Evolutionary conservation across 2,329 filamentous ascomycete genomes (phyloP), one percentile per base, ranked within the genome.

Genomic region (Neonectria magnoliae): DNA sequence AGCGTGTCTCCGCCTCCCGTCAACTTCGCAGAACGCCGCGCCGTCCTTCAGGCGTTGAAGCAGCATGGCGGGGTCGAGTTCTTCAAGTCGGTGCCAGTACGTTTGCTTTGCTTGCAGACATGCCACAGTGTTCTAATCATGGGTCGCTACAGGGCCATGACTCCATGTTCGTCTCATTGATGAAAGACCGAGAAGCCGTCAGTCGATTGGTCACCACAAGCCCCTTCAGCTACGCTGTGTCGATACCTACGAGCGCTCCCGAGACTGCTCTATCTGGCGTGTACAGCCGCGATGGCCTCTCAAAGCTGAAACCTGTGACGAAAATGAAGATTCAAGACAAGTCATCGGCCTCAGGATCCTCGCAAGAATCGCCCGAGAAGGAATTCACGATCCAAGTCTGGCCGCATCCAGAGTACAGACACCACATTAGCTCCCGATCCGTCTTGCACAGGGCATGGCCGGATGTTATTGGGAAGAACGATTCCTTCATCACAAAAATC

Each of bases 21-120:
- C n/a, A 84, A 68, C 51, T 83, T 89, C 68, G 79, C 81, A 31
- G 85, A 89, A 76, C 83, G 87, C 7, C 84, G 86, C 25, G 85
- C 85, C 8, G 80, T 89, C 20, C 77, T 89, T 36, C 82, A 83
- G 47, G 80, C 83, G 29, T 77, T 89, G 22, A 81, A 87, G 75
- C 78, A 80, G 59, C 78, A 84, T 68, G 84, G 83, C 60, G 76
- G 78, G 2, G 80, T 88, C 48, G 84, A 88, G 44, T 78, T 83
- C 38, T 89, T 89, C 74, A 85, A 82, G 76, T 57, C 60, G 42
- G 45, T 68, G 11, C 69, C 73, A 44, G 65, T 68, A 71, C 33
- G 67, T 14, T 50, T 56, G 42, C 31, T 11, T 20, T 6, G 16
- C 42, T 20, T 42, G 27, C 25, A n/a, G 13, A 9, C 1, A 22